A percentile compares a stretch with the other conserved stretches of the same genome.
Evolutionary conservation across 2,329 filamentous ascomycete species (phyloP).

Genomic region (Pseudovirgaria hyperparasitica): DNA sequence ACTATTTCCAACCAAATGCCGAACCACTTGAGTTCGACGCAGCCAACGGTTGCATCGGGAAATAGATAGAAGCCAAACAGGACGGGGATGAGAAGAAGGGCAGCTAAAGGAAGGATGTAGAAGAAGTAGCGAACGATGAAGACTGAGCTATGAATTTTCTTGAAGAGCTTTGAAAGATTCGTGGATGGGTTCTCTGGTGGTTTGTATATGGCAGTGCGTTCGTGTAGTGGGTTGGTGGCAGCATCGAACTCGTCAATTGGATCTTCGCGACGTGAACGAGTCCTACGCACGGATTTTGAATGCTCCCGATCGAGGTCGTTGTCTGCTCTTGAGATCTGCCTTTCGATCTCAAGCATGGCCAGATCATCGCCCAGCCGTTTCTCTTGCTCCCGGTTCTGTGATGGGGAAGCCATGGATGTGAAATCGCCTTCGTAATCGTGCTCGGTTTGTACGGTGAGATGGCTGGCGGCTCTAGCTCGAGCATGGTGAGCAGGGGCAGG

Average conservation of each 20-base stretch:
- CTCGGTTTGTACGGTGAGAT: slow-evolving; percentile 36
- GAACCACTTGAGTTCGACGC: slow-evolving; percentile 77
- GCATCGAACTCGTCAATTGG: slow-evolving; percentile 54
- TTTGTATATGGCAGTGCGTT: slow-evolving; percentile 51
- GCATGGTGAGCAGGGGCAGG: slow-evolving; percentile 6
- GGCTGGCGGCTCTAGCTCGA: slow-evolving; percentile 23
- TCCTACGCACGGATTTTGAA: slow-evolving; percentile 34
- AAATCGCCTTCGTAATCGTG: slow-evolving; percentile 15
- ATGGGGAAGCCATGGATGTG: slow-evolving; percentile 34
- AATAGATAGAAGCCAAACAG: slow-evolving; percentile 51
- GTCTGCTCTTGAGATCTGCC: slow-evolving; percentile 37
- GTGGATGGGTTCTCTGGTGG: slow-evolving; percentile 51
- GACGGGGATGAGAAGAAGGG: slow-evolving; percentile 55
- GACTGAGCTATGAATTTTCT: slow-evolving; percentile 51
- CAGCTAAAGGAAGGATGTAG: slow-evolving; percentile 54
- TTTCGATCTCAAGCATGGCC: slow-evolving; percentile 51
- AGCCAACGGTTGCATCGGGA: slow-evolving; percentile 52
- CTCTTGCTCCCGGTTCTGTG: slow-evolving; percentile 45
- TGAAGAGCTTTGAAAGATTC: slow-evolving; percentile 50
- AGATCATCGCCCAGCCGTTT: slow-evolving; percentile 53
- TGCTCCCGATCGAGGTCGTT: slow-evolving; percentile 22
- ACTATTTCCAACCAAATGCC: slow-evolving; percentile 90
- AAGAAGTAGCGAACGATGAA: slow-evolving; percentile 57
- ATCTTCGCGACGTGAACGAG: slow-evolving; percentile 41
- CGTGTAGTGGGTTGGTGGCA: slow-evolving; percentile 56